phyloP scores from a whole-genome alignment of 257 asterid genomes.

The Phtheirospermum japonicum region DNA sequence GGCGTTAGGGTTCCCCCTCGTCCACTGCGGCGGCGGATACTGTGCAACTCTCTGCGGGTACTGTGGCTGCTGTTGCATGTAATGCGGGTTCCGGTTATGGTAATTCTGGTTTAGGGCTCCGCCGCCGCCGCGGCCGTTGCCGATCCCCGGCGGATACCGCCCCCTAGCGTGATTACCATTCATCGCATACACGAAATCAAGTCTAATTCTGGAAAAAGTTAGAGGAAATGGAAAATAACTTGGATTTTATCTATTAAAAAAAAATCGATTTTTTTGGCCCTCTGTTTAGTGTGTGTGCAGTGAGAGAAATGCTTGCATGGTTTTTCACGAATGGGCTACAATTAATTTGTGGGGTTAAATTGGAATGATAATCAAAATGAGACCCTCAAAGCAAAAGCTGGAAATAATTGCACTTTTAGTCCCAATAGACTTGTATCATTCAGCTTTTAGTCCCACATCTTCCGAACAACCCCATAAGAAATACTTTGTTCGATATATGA shows the following conservation, averaged over 20 bases:
- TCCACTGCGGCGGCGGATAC: slow-evolving; percentile 53
- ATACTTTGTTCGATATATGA: too few relatives aligned
- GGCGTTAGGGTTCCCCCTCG: slow-evolving; percentile 41
- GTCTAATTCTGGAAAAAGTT: not conserved
- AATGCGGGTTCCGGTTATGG: slow-evolving; percentile 24
- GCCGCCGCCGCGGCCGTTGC: slow-evolving; percentile 16
- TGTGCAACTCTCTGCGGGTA: slow-evolving; percentile 17
- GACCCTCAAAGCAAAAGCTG: too few relatives aligned
- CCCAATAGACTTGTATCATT: too few relatives aligned
- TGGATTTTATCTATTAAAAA: not conserved
- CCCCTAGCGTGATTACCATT: slow-evolving; percentile 25
- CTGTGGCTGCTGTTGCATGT: too few relatives aligned
- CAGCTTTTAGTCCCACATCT: too few relatives aligned
- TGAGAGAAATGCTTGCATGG: not conserved
- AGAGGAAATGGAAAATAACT: slow-evolving; percentile 6
- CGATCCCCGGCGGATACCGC: slow-evolving; percentile 41
- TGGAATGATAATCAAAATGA: not conserved
- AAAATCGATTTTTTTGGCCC: not conserved
- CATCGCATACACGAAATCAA: slow-evolving; percentile 24
- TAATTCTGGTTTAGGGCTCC: slow-evolving; percentile 23
- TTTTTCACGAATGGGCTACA: not conserved
- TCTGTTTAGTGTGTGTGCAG: too few relatives aligned
- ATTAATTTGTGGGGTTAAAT: slow-evolving; percentile 1
- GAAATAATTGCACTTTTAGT: too few relatives aligned
- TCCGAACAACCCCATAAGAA: too few relatives aligned